Percentiles rank a stretch among this genome's conserved stretches.
These are phyloP conservation scores for Larix sibirica DNA, from an alignment of 83 land plant genomes.

Conservation along the genomic window DNA sequence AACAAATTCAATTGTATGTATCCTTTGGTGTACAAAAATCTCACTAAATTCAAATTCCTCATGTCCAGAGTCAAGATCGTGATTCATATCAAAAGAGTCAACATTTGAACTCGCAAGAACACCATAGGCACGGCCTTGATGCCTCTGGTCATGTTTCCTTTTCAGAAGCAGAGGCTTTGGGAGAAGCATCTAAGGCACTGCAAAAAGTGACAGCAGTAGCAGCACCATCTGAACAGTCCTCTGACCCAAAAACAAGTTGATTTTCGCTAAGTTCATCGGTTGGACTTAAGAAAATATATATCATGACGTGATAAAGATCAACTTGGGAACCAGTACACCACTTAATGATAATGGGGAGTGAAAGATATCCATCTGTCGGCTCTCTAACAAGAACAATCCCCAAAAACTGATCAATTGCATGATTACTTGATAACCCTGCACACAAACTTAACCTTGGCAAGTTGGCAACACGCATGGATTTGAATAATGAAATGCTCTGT, in stretches of 20 bases:
- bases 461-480: too few species aligned
- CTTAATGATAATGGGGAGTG: slow-evolving; percentile 83
- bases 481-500: too few species aligned
- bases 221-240: slow-evolving; percentile 74
- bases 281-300: slow-evolving; percentile 97
- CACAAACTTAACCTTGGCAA: too few species aligned
- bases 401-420: too few species aligned
- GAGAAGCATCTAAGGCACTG: slow-evolving; percentile 98
- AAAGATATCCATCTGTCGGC: slow-evolving; percentile 62
- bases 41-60: slow-evolving; percentile 98
- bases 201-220: slow-evolving; percentile 72
- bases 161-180: slow-evolving; percentile 92
- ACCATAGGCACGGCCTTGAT: slow-evolving; percentile 73
- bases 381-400: too few species aligned
- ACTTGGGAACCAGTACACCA: slow-evolving; percentile 95
- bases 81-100: slow-evolving; percentile 56
- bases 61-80: slow-evolving; percentile 61
- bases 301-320: slow-evolving; percentile 96
- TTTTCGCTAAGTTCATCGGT: slow-evolving; percentile 93
- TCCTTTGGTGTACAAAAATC: slow-evolving; percentile 93
- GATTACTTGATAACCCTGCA: too few species aligned
- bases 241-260: slow-evolving; percentile 89
- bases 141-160: slow-evolving; percentile 81
- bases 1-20: slow-evolving; percentile 99
- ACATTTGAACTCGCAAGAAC: slow-evolving; percentile 54